Conservation (phyloP, 2,329 filamentous ascomycete species). For the Aspergillus latus region DNA sequence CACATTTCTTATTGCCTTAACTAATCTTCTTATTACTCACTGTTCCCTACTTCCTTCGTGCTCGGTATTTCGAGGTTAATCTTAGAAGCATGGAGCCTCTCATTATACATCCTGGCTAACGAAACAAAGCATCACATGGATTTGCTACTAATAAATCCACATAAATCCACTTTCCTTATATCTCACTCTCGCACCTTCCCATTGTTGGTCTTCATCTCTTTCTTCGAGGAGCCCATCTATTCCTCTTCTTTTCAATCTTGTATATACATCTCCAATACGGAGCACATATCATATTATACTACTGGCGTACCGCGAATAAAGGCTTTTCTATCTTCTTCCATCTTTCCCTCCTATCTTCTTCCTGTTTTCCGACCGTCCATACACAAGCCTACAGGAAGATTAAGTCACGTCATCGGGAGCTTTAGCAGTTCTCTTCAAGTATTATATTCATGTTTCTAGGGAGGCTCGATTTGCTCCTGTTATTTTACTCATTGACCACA, state of each 20-base stretch:
- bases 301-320: slow-evolving; percentile 12
- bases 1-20: background rate
- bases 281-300: slow-evolving; percentile 13
- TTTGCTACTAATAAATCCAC: background rate
- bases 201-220: background rate
- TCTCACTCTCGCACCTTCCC: background rate
- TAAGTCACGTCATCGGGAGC: background rate
- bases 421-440: background rate
- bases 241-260: slow-evolving; percentile 3
- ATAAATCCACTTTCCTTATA: background rate
- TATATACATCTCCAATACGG: slow-evolving; percentile 9
- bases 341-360: background rate
- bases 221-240: background rate
- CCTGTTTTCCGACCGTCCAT: background rate
- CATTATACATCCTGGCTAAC: background rate
- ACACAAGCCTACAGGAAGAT: background rate
- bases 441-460: too few species aligned
- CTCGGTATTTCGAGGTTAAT: background rate
- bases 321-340: background rate
- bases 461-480: too few species aligned
- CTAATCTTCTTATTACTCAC: background rate
- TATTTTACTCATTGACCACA: too few species aligned
- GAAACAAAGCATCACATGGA: background rate
- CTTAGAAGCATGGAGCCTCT: background rate
- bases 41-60: background rate